Evolutionary conservation across 2,329 filamentous ascomycete genomes (phyloP).

Genomic region (Orbilia oligospora): DNA sequence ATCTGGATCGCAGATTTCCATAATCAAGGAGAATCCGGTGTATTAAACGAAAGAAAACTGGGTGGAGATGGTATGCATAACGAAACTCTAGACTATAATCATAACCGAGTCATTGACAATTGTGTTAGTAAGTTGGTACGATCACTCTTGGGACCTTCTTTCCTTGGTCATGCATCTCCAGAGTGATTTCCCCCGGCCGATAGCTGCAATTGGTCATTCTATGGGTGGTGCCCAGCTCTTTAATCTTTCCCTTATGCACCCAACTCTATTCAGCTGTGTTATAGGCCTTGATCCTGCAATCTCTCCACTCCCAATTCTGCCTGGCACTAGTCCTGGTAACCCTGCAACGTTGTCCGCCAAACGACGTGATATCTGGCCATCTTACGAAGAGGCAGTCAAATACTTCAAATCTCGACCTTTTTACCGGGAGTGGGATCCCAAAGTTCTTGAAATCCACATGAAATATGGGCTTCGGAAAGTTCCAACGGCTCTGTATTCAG

Average conservation of each 20-base stretch:
- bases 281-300: slow-evolving; percentile 90
- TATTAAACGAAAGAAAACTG: slow-evolving; percentile 80
- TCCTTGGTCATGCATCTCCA: slow-evolving; percentile 89
- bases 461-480: slow-evolving; percentile 80
- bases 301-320: slow-evolving; percentile 66
- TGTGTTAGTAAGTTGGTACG: slow-evolving; percentile 81
- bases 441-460: slow-evolving; percentile 82
- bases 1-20: slow-evolving; percentile 95
- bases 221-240: slow-evolving; percentile 78
- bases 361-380: slow-evolving; percentile 87
- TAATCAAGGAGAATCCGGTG: slow-evolving; percentile 83
- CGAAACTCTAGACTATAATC: too few relatives aligned
- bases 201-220: slow-evolving; percentile 89
- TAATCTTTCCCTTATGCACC: slow-evolving; percentile 76
- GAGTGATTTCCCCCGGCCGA: slow-evolving; percentile 81
- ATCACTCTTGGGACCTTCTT: slow-evolving; percentile 86
- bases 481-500: slow-evolving; percentile 75
- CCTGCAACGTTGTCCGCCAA: slow-evolving; percentile 76
- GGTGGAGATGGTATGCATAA: slow-evolving; percentile 94
- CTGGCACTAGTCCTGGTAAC: slow-evolving; percentile 65
- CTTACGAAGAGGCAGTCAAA: slow-evolving; percentile 76
- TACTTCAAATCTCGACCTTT: slow-evolving; percentile 79
- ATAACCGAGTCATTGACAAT: slow-evolving; percentile 65
- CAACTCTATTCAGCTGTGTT: slow-evolving; percentile 81
- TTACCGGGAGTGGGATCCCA: slow-evolving; percentile 84